These are phyloP conservation scores for Aureobasidium sp. DNA, from an alignment of 2,329 filamentous ascomycete species.

Conservation along the genomic window DNA sequence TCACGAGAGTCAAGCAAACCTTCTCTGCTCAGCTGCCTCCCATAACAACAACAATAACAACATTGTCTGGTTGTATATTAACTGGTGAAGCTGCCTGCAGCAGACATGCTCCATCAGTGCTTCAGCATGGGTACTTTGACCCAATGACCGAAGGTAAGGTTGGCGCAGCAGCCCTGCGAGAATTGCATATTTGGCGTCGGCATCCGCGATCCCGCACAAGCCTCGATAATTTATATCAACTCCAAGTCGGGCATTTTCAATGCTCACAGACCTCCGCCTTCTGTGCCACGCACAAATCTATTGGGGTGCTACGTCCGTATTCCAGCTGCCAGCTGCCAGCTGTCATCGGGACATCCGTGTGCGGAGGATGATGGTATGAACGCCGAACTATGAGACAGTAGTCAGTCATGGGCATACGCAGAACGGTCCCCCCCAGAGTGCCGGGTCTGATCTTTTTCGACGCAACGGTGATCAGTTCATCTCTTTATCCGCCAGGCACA, in stretches of 20 bases:
- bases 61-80: not conserved
- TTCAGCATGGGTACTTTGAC: slow-evolving; percentile 5
- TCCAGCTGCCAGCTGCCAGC: slow-evolving; percentile 15
- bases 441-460: not conserved
- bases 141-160: slow-evolving; percentile 1
- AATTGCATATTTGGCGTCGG: slow-evolving; percentile 10
- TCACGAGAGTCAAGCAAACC: not conserved
- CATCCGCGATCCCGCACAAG: slow-evolving; percentile 11
- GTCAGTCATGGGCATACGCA: slow-evolving; percentile 1
- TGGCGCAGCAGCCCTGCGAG: slow-evolving; percentile 11
- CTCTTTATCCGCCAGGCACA: not conserved
- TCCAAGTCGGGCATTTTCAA: not conserved
- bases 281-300: slow-evolving; percentile 9
- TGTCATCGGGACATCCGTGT: not conserved
- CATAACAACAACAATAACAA: slow-evolving; percentile 4
- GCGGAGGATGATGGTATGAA: not conserved
- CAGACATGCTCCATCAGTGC: not conserved
- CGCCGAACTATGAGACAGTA: slow-evolving; percentile 6
- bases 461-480: not conserved
- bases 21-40: not conserved
- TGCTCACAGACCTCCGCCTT: not conserved
- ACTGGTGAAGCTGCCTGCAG: not conserved
- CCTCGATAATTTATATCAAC: slow-evolving; percentile 9
- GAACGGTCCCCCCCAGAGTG: not conserved
- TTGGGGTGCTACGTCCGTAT: slow-evolving; percentile 4